A percentile compares a stretch with the other conserved stretches of the same genome.
These are phyloP conservation scores for Penicillium sp. DNA, from an alignment of 2,329 filamentous ascomycete genomes.

Conservation along the genomic window DNA sequence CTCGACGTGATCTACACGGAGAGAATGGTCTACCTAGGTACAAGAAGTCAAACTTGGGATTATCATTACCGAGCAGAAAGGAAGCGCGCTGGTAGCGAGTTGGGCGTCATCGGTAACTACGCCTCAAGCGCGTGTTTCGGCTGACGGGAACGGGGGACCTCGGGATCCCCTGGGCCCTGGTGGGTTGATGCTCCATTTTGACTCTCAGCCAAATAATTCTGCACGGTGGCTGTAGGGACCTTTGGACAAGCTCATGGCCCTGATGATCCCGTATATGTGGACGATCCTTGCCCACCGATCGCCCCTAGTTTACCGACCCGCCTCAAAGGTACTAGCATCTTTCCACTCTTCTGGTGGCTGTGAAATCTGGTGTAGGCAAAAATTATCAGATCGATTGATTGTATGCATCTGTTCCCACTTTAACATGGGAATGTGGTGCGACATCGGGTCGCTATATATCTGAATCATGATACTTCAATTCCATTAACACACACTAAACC, in stretches of 20 bases:
- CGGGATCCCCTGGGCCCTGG: neutral
- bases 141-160: neutral
- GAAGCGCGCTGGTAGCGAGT: neutral
- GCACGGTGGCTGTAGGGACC: neutral
- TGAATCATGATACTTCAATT: too few species aligned
- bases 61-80: conserved; percentile 7
- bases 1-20: neutral
- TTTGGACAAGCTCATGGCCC: neutral
- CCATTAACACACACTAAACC: too few species aligned
- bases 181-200: neutral
- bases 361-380: neutral
- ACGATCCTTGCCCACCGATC: neutral
- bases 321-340: neutral
- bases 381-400: conserved; percentile 8
- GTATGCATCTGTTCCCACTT: neutral
- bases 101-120: neutral
- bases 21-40: neutral
- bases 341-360: neutral
- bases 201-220: neutral
- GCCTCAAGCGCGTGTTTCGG: conserved; percentile 3
- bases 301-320: conserved; percentile 6
- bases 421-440: neutral
- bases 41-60: neutral
- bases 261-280: neutral
- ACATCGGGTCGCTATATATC: neutral